Conservation (phyloP, 1,139 yeast species). For the Yamadazyma siamensis region DNA sequence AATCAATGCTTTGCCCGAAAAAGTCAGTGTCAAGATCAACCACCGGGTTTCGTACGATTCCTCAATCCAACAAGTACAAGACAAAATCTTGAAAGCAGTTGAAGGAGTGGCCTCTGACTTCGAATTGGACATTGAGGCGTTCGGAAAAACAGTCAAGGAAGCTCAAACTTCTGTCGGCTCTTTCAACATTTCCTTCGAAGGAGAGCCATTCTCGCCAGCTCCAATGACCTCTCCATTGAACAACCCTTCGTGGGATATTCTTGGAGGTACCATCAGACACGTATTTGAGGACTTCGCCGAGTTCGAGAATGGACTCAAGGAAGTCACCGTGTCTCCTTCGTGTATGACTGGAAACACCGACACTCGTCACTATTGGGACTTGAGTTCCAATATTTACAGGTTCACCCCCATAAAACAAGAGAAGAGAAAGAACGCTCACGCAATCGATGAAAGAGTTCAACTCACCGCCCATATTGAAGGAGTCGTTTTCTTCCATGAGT, state of each 20-base stretch:
- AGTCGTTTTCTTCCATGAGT: constrained; percentile 39
- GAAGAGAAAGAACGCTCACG: constrained; percentile 25
- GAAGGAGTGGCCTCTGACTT: constrained; percentile 27
- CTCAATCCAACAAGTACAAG: constrained; percentile 19
- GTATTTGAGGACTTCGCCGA: constrained; percentile 40
- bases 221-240: constrained; percentile 36
- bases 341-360: constrained; percentile 83
- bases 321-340: constrained; percentile 59
- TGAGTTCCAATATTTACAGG: constrained; percentile 72
- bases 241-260: constrained; percentile 39
- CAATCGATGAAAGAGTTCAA: constrained; percentile 38
- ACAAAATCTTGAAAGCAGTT: constrained; percentile 22
- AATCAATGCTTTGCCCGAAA: constrained; percentile 41
- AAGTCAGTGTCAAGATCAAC: constrained; percentile 27
- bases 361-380: constrained; percentile 72
- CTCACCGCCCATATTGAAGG: constrained; percentile 40
- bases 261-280: constrained; percentile 45
- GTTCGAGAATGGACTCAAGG: constrained; percentile 29
- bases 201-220: constrained; percentile 26
- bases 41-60: constrained; percentile 34
- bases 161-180: constrained; percentile 19
- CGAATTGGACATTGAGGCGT: constrained; percentile 20
- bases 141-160: constrained; percentile 17
- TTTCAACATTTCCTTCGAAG: constrained; percentile 15
- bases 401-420: constrained; percentile 49